phyloP scores from a whole-genome alignment of 345 rosid species.

The Linum trigynum region DNA sequence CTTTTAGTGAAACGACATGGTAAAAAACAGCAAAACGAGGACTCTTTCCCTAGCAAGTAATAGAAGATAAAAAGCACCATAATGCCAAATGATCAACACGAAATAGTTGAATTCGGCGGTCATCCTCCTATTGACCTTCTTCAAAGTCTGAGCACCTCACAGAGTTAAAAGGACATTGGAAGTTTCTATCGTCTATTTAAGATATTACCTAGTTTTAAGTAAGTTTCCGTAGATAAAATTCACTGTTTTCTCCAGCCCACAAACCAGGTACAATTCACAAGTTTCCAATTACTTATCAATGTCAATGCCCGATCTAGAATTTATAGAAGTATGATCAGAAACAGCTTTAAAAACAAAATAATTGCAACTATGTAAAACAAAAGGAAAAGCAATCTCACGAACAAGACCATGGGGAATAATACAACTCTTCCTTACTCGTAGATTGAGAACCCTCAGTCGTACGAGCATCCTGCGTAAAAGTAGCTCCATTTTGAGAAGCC shows the following conservation, averaged over 20 bases:
- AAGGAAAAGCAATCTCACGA: not conserved
- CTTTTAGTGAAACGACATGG: not conserved
- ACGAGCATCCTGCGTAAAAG: constrained; percentile 35
- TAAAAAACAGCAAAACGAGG: constrained; percentile 10
- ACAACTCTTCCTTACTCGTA: constrained; percentile 36
- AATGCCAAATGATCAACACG: not conserved
- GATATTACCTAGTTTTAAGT: no score
- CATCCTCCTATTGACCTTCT: not conserved
- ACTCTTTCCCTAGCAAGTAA: not conserved
- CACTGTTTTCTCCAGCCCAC: not conserved
- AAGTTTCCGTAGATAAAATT: not conserved
- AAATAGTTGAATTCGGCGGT: not conserved
- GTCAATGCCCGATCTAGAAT: not conserved
- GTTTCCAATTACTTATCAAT: not conserved
- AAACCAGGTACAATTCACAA: not conserved
- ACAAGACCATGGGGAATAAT: not conserved
- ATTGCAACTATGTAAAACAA: not conserved
- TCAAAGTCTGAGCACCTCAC: not conserved
- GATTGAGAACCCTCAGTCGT: constrained; percentile 32
- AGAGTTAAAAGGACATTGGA: not conserved
- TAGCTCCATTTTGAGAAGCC: constrained; percentile 74
- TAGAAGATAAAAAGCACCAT: not conserved
- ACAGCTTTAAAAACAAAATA: not conserved
- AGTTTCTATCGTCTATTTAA: not conserved
- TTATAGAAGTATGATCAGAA: not conserved